Percentiles rank a stretch among this genome's conserved stretches.
Evolutionary conservation across 306 rosid species (phyloP).

Genomic region (Glycine tomentella): DNA sequence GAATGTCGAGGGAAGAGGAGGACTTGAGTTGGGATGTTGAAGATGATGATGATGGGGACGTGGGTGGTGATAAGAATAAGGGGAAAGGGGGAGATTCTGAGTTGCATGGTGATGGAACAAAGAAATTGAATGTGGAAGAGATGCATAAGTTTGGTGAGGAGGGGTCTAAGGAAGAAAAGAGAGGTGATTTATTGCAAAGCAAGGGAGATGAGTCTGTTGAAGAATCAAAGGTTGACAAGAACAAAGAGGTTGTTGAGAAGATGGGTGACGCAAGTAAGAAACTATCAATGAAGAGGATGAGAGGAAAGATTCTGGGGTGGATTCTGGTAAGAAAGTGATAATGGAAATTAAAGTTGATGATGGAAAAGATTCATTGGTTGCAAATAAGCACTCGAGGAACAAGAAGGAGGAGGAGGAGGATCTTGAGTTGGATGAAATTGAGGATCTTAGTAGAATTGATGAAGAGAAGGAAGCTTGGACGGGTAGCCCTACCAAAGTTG

Average conservation of each 20-base stretch:
- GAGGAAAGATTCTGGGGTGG: neutral
- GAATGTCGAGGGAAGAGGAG: constrained; percentile 68
- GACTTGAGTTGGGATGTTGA: constrained; percentile 93
- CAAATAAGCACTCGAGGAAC: constrained; percentile 45
- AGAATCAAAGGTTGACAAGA: constrained; percentile 42
- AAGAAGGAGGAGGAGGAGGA: constrained; percentile 67
- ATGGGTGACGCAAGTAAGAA: constrained; percentile 38
- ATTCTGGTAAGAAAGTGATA: constrained; percentile 46
- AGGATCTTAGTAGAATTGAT: constrained; percentile 74
- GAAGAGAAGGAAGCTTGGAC: constrained; percentile 56
- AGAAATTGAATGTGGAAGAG: constrained; percentile 42
- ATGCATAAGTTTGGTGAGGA: neutral
- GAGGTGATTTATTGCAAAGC: constrained; percentile 2
- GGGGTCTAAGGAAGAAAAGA: constrained; percentile 16
- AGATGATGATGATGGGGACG: constrained; percentile 53
- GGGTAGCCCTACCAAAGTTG: constrained; percentile 57
- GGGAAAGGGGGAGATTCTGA: constrained; percentile 28
- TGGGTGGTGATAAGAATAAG: neutral
- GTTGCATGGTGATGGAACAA: constrained; percentile 3
- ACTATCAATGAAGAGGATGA: constrained; percentile 31
- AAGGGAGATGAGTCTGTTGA: constrained; percentile 21
- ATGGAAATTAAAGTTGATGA: constrained; percentile 50
- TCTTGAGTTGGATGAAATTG: constrained; percentile 93
- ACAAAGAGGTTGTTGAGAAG: constrained; percentile 6
- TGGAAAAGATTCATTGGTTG: constrained; percentile 51